A percentile compares a stretch with the other conserved stretches of the same genome.
Evolutionary conservation across 768 basidiomycete species (phyloP).

Genomic region (Auricularia cornea): DNA sequence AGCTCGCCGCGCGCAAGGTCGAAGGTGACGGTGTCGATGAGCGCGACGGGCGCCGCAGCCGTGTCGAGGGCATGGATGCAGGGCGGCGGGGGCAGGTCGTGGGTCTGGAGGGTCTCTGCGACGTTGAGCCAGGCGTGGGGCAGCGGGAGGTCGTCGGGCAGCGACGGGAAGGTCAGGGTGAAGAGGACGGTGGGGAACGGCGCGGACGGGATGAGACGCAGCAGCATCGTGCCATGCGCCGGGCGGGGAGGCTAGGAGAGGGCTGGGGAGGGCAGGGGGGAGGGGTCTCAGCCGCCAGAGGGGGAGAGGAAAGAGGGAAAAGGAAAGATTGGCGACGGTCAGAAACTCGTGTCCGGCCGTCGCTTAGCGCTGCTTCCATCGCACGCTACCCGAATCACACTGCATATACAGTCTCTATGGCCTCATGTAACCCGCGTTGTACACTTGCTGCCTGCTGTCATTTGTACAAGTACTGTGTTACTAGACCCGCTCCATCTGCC

Average conservation of each 20-base stretch:
- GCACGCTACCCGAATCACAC: too few species aligned
- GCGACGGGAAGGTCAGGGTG: slow-evolving; percentile 41
- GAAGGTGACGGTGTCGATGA: slow-evolving; percentile 54
- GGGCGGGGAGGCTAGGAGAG: not conserved
- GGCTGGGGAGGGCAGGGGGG: too few species aligned
- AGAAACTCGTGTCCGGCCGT: too few species aligned
- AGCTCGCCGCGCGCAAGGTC: slow-evolving; percentile 43
- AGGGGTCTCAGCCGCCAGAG: too few species aligned
- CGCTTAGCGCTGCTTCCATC: too few species aligned
- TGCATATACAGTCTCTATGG: too few species aligned
- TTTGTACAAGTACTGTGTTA: too few species aligned
- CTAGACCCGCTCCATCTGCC: too few species aligned
- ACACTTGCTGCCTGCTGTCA: too few species aligned
- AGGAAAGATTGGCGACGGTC: too few species aligned
- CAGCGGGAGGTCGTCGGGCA: slow-evolving; percentile 33
- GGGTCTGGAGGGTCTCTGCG: slow-evolving; percentile 40
- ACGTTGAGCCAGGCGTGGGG: slow-evolving; percentile 50
- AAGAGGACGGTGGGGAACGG: slow-evolving; percentile 51
- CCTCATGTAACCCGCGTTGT: too few species aligned
- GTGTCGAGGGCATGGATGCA: slow-evolving; percentile 53
- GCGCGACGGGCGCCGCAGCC: slow-evolving; percentile 45
- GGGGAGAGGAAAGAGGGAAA: not conserved
- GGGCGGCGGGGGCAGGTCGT: slow-evolving; percentile 45
- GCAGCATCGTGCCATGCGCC: slow-evolving; percentile 37
- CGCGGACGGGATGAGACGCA: slow-evolving; percentile 41